Evolutionary conservation across 2,329 filamentous ascomycete species (phyloP), one percentile per base, ranked within the genome.

Genomic region (Fusarium beomiforme): DNA sequence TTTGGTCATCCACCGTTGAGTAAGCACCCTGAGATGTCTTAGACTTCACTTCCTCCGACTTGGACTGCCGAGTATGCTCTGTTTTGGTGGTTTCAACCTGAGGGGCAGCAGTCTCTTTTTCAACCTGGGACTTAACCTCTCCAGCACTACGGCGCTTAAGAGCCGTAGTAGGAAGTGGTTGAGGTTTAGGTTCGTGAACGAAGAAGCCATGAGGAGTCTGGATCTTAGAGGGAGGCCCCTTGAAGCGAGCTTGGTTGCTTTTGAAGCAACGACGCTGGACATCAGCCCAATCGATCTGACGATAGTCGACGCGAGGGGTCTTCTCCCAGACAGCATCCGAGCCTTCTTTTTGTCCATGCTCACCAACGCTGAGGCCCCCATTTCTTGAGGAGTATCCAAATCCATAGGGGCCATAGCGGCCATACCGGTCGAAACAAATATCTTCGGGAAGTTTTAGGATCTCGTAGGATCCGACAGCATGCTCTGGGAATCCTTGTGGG

Each of bases 401-500:
- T 0, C 95, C 95, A 75, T 99, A 99, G 0, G 95, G 93, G 0
- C 93, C 95, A 33, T 96, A 89, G 70, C 94, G 89, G 6, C 95
- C 95, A 78, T 93, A 97, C 4, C 96, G 88, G 74, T 99, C 96
- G 78, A 97, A 98, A 82, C 96, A 99, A 49, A 98, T 89, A 76
- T 97, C 92, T 72, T 97, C 89, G 21, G 92, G 89, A 37, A 98
- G 83, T 1, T 90, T 91, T 16, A 98, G 82, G 42, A 95, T 80
- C 13, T 94, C 90, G 76, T 97, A 95, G 0, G 94, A 97, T n/a
- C 96, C 96, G 77, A 95, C 88, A 4, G 93, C 89, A 64, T 94
- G 89, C 51, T 96, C 89, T 0, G 96, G 96, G 79, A 97, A 97
- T 2, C 95, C 95, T 64, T 88, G 86, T 0, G 94, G 92, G 5